Percentiles rank a stretch among this genome's conserved stretches.
phyloP scores from a whole-genome alignment of 2,329 filamentous ascomycete species.

The Leptosphaerulina australis region DNA sequence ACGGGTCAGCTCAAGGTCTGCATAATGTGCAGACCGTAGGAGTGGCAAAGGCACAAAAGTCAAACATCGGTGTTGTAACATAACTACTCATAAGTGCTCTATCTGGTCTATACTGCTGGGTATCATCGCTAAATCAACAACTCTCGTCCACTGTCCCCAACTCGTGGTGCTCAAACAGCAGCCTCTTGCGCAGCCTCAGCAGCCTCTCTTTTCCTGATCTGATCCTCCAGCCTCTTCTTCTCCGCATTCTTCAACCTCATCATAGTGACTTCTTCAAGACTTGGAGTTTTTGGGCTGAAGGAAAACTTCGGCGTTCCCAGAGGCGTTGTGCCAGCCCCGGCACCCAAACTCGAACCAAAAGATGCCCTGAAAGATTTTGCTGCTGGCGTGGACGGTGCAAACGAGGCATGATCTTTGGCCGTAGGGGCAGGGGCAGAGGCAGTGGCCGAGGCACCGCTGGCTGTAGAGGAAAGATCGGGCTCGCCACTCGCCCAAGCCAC shows the following conservation, averaged over 20 bases:
- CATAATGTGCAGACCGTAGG: too few relatives aligned
- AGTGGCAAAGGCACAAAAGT: too few relatives aligned
- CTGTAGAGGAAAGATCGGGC: slow-evolving; percentile 51
- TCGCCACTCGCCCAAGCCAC: slow-evolving; percentile 62
- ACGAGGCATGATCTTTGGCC: not conserved
- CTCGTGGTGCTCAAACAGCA: too few relatives aligned
- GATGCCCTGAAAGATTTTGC: slow-evolving; percentile 38
- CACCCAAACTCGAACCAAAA: slow-evolving; percentile 17
- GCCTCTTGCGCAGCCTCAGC: slow-evolving; percentile 3
- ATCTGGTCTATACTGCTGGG: not conserved
- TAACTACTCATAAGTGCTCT: too few relatives aligned
- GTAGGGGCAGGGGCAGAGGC: not conserved
- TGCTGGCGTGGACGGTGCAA: slow-evolving; percentile 31
- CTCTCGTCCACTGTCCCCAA: too few relatives aligned
- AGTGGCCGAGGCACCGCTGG: not conserved
- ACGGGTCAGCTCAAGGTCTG: too few relatives aligned
- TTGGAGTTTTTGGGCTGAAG: slow-evolving; percentile 47
- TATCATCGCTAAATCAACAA: slow-evolving; percentile 1
- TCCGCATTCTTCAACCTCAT: slow-evolving; percentile 54
- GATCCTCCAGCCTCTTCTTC: slow-evolving; percentile 52
- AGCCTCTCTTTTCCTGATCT: slow-evolving; percentile 51
- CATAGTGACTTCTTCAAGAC: slow-evolving; percentile 52
- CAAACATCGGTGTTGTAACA: too few relatives aligned
- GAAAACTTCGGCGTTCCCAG: slow-evolving; percentile 50
- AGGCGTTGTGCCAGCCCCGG: slow-evolving; percentile 18